Conservation (phyloP, 768 basidiomycete species). For the Pleurotus djamor region DNA sequence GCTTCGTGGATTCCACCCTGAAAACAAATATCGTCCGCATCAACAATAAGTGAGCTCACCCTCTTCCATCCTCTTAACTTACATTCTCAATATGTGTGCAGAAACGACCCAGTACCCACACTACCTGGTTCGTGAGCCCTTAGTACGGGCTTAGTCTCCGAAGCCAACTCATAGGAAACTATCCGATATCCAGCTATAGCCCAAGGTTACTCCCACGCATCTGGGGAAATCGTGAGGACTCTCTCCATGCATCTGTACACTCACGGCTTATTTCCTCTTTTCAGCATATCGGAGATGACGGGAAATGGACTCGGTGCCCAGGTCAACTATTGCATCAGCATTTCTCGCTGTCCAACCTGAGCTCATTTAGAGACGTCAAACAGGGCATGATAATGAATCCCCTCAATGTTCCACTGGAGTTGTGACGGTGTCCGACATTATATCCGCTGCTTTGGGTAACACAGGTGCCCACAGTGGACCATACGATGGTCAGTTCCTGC, state of each 20-base stretch:
- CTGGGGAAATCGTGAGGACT: conserved; percentile 33
- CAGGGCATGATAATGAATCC: neutral
- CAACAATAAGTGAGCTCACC: conserved; percentile 45
- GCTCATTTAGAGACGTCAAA: neutral
- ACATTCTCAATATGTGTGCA: conserved; percentile 1
- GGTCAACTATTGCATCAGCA: neutral
- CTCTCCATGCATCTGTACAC: neutral
- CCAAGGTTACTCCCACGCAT: conserved; percentile 41
- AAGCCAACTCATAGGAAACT: neutral
- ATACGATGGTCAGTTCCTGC: neutral
- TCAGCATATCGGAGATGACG: neutral
- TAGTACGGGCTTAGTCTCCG: no score
- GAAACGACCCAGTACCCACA: conserved; percentile 38
- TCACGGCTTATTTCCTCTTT: neutral
- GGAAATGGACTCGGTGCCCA: neutral
- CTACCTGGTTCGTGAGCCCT: conserved; percentile 18
- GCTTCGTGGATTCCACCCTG: conserved; percentile 53
- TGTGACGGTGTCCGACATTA: neutral
- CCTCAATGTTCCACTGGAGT: neutral
- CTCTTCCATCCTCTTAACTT: neutral
- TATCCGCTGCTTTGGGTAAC: neutral
- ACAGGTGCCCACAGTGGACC: neutral
- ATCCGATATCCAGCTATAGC: conserved; percentile 19
- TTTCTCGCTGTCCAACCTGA: neutral
- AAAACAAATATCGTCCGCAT: conserved; percentile 46